Evolutionary conservation across 129 eudicot species (phyloP).

Genomic region (Tanacetum coccineum): DNA sequence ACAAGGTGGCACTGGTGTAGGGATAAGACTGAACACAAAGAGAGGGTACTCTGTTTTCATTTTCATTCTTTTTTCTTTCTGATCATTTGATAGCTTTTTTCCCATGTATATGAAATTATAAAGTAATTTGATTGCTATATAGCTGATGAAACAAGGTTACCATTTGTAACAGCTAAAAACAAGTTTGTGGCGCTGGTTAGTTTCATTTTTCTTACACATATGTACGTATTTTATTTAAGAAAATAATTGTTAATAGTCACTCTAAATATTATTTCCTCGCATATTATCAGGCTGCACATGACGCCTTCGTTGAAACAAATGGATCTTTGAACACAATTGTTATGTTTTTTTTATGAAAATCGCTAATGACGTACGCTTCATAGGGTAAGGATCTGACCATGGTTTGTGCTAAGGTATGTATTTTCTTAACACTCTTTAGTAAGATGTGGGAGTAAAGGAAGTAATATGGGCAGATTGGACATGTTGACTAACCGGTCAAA

Average conservation of each 20-base stretch:
- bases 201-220: conserved; percentile 8
- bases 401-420: conserved; percentile 96
- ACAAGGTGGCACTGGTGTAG: conserved; percentile 99
- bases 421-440: not conserved
- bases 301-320: conserved; percentile 94
- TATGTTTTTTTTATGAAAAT: conserved; percentile 90
- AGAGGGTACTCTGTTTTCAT: conserved; percentile 54
- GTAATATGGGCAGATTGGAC: not conserved
- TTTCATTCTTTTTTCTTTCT: not conserved
- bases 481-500: not conserved
- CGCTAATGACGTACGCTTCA: conserved; percentile 87
- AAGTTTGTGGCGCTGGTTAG: conserved; percentile 95
- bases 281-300: conserved; percentile 84
- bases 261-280: conserved; percentile 12
- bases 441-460: conserved; percentile 8
- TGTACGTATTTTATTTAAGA: conserved; percentile 2
- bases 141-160: conserved; percentile 90
- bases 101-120: not conserved
- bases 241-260: not conserved
- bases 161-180: conserved; percentile 97
- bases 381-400: conserved; percentile 96
- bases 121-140: conserved; percentile 16
- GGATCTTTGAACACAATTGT: conserved; percentile 89
- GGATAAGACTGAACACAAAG: conserved; percentile 97
- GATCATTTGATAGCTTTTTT: not conserved